Base-by-base conservation (phyloP, 129 eudicot species). In the Tanacetum coccineum region DNA sequence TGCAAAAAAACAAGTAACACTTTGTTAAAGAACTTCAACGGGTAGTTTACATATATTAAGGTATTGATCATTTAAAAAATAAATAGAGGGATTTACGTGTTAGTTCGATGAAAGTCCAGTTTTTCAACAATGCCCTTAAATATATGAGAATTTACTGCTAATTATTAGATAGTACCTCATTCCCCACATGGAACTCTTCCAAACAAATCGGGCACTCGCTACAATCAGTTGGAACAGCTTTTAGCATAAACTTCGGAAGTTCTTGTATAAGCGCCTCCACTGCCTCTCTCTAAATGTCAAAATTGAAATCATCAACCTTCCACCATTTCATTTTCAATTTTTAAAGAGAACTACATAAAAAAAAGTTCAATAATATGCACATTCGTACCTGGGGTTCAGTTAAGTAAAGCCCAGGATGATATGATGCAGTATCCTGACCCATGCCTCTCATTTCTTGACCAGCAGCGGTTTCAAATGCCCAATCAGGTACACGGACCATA, bases 211-310 rank as follows among this genome's bases (percentile, higher is more conserved):
- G 98, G 32, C 98, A 93, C 80, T 93, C 98, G 30, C 95, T 93
- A 80, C 96, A 93, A 74, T 93, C 98, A 39, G 92, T 89, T 0
- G 98, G 98, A 64, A 93, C 98, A 6, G 98, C 95, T 81, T 93
- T 93, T 69, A 93, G 76, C 85, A 81, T 80, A 71, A 89, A 93
- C 85, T 86, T 93, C 18, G 98, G 98, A 74, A 93, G 98, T 76
- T 93, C 95, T 75, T 93, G 98, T 46, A 93, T 89, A 15, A 93
- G 95, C 44, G 98, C 98, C 71, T 93, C 98, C 61, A 93, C 98
- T 18, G 98, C 98, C 77, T 93, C 98, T 82, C 95, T 86, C 98
- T 93, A 79, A 52, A 60, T 26, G 55, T 72, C 71, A 65, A 61
- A 62, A 46, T 40, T 3, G 42, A 18, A 73, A 40, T 49, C 21